Base-by-base conservation (phyloP, 345 rosid genomes). In the Clausena lansium region DNA sequence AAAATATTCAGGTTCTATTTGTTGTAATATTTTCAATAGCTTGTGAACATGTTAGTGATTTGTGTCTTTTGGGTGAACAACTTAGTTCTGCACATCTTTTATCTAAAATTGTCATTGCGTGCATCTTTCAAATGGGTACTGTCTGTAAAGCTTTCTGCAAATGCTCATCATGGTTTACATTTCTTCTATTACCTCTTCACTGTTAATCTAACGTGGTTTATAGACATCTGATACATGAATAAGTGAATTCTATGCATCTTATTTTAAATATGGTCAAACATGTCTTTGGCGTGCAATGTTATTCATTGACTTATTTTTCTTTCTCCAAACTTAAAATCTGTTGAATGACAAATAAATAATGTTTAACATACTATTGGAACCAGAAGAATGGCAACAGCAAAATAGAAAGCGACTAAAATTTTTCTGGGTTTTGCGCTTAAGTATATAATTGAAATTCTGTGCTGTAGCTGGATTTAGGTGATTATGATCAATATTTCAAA, bases 401-500 rank as follows among this genome's bases (percentile, higher is more conserved):
- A 62, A 36, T 2, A 25, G 9, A 62, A 60, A 35, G 27, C 52
- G 54, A 22, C 19, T 70, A 50, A 28, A 13, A 47, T 27, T 32
- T 72, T 41, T 41, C 50, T 70, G 19, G 27, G 13, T 50, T 50
- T 20, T 52, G 54, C 6, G 20, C 39, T 52, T 20, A 52, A 27
- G 2, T 33, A 38, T 10, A 27, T 72, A 20, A 5, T 71, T 35
- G 38, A 33, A 71, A 71, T 62, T 73, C 2, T 39, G 6, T 61
- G 38, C 60, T 75, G 55, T 38, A 36, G 38, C 35, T 76, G 67
- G 55, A 65, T 70, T 38, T 27, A 38, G 14, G 17, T 69, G 33
- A 62, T 19, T 45, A 22, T 67, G 38, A 73, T 30, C 62, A 25
- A 57, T n/a, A n/a, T 35, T 76, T 71, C n/a, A 15, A 71, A 71